phyloP scores from a whole-genome alignment of 2,329 filamentous ascomycete species.

The Diplocarpon rosae region DNA sequence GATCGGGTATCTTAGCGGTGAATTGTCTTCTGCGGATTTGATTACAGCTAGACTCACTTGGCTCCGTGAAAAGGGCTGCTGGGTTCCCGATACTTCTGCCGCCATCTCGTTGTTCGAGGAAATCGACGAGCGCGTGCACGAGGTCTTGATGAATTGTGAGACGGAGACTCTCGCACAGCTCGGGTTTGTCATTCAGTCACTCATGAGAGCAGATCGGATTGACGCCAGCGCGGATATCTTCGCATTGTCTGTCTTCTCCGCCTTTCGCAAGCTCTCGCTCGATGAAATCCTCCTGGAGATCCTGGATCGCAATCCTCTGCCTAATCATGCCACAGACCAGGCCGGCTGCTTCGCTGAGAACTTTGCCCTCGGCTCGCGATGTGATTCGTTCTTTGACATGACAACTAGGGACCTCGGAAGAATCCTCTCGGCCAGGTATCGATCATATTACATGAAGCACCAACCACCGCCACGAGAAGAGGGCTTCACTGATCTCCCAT shows the following conservation, averaged over 20 bases:
- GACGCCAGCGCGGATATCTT: conserved; percentile 43
- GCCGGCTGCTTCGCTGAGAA: conserved; percentile 53
- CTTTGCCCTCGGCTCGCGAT: conserved; percentile 51
- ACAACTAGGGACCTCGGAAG: conserved; percentile 37
- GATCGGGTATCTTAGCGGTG: conserved; percentile 31
- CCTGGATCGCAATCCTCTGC: conserved; percentile 48
- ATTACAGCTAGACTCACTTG: conserved; percentile 32
- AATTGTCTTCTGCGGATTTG: conserved; percentile 28
- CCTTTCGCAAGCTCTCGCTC: conserved; percentile 43
- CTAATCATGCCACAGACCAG: conserved; percentile 49
- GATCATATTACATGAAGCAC: conserved; percentile 30
- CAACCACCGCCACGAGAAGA: conserved; percentile 22
- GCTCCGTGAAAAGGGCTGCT: conserved; percentile 31
- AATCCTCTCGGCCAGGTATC: conserved; percentile 32
- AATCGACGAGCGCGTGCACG: conserved; percentile 21
- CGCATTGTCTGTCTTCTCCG: conserved; percentile 45
- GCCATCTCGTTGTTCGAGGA: conserved; percentile 31
- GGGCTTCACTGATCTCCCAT: conserved; percentile 2
- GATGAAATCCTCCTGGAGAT: conserved; percentile 55
- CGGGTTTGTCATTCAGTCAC: background rate
- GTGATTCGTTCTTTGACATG: conserved; percentile 51
- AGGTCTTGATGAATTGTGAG: conserved; percentile 12
- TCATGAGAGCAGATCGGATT: conserved; percentile 18
- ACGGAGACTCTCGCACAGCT: conserved; percentile 1
- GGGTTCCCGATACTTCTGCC: conserved; percentile 25